These are phyloP conservation scores for Pestalotiopsis sp. DNA, from an alignment of 2,329 filamentous ascomycete species.

Conservation along the genomic window DNA sequence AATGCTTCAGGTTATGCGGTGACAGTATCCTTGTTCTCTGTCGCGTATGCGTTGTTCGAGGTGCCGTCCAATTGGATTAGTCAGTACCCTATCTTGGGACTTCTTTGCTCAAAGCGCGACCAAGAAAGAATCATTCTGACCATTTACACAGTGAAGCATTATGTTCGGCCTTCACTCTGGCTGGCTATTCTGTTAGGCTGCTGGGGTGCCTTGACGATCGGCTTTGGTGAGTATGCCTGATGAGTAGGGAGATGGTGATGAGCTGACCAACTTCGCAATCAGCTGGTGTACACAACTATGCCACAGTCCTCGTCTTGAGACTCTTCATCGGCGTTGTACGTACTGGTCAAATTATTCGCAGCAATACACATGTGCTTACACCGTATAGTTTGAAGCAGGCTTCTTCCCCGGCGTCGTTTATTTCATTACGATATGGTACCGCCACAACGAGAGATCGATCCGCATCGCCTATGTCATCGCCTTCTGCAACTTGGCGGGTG, in stretches of 20 bases:
- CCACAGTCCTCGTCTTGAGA: constrained; percentile 28
- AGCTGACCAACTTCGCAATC: neutral
- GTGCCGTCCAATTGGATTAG: constrained; percentile 62
- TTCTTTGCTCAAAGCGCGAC: too few species aligned
- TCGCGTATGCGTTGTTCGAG: constrained; percentile 67
- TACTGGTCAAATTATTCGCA: neutral
- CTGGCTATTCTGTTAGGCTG: constrained; percentile 63
- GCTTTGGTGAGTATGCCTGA: constrained; percentile 14
- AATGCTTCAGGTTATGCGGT: constrained; percentile 60
- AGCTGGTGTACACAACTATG: constrained; percentile 25
- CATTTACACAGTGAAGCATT: constrained; percentile 50
- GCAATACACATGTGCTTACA: neutral
- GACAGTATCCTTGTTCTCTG: constrained; percentile 62
- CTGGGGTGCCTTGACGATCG: constrained; percentile 26
- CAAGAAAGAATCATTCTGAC: neutral
- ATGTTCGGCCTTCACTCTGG: constrained; percentile 62
- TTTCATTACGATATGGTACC: constrained; percentile 29
- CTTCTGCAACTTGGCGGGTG: constrained; percentile 68
- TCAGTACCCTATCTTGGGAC: neutral
- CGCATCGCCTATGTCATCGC: constrained; percentile 66
- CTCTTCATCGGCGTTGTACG: constrained; percentile 53
- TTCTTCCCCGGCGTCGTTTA: constrained; percentile 53
- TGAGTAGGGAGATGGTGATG: too few species aligned
- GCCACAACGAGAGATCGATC: constrained; percentile 23
- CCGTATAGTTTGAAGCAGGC: constrained; percentile 49